Percentiles rank a stretch among this genome's conserved stretches.
Evolutionary conservation across 1,284 basidiomycete species (phyloP).

Genomic region (Pseudozyma thailandica): DNA sequence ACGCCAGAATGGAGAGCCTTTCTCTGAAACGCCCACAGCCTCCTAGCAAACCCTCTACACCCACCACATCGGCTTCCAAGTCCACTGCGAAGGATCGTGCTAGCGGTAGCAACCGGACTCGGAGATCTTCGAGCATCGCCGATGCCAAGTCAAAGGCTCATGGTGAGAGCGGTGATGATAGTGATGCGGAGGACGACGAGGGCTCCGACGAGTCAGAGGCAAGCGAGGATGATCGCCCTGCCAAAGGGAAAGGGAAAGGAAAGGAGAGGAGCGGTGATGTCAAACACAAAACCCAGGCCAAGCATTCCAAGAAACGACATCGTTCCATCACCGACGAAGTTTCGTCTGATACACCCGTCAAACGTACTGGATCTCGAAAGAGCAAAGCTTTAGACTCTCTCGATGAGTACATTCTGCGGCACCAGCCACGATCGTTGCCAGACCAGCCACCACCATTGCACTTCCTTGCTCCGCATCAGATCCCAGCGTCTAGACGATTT

Average conservation of each 20-base stretch:
- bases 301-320: conserved; percentile 19
- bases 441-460: conserved; percentile 41
- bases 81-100: conserved; percentile 5
- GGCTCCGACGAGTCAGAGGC: conserved; percentile 5
- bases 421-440: conserved; percentile 31
- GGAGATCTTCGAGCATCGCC: conserved; percentile 28
- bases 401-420: conserved; percentile 35
- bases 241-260: conserved; percentile 9
- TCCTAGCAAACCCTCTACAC: conserved; percentile 24
- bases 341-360: conserved; percentile 19
- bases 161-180: conserved; percentile 19
- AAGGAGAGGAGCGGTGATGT: conserved; percentile 1
- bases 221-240: not conserved
- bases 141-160: conserved; percentile 7
- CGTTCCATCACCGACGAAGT: conserved; percentile 6
- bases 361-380: conserved; percentile 29
- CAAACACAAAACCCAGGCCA: not conserved
- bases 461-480: conserved; percentile 42
- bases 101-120: conserved; percentile 3
- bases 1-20: conserved; percentile 43
- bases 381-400: conserved; percentile 38
- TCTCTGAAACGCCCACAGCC: conserved; percentile 38
- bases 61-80: conserved; percentile 12
- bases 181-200: conserved; percentile 10
- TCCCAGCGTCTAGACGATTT: conserved; percentile 28